Conservation (phyloP, 176 grass and related monocot genomes). For the Aegilops bicornis region DNA sequence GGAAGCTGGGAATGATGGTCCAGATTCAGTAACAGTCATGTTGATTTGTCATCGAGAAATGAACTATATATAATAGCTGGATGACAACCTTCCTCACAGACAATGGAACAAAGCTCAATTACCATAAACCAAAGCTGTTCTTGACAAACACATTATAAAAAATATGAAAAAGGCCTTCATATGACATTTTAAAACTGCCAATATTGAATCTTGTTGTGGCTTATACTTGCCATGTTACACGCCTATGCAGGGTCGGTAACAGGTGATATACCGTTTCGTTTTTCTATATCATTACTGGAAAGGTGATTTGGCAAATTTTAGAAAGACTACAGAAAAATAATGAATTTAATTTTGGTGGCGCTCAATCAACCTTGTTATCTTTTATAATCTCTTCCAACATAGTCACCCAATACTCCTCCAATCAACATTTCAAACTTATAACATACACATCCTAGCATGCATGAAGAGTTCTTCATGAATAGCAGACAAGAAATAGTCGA, state of each 20-base stretch:
- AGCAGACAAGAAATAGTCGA: neutral
- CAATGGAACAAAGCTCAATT: neutral
- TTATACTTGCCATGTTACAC: neutral
- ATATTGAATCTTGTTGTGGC: neutral
- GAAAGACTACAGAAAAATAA: neutral
- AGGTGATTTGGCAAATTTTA: neutral
- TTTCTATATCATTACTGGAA: neutral
- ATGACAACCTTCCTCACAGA: neutral
- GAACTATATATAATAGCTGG: neutral
- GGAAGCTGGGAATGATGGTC: neutral
- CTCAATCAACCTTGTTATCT: neutral
- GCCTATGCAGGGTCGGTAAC: neutral
- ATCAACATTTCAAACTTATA: constrained; percentile 20
- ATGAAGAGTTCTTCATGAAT: neutral
- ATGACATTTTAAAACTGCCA: neutral
- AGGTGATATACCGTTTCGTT: too few relatives aligned
- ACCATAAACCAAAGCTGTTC: neutral
- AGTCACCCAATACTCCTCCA: neutral
- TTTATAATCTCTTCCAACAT: constrained; percentile 10
- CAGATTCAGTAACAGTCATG: neutral
- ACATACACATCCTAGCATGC: neutral
- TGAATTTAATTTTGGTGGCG: neutral
- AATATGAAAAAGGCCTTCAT: neutral
- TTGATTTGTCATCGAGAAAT: neutral
- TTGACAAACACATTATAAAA: neutral